A percentile compares a stretch with the other conserved stretches of the same genome.
phyloP scores from a whole-genome alignment of 2,329 filamentous ascomycete species.

The Fusarium palustre region DNA sequence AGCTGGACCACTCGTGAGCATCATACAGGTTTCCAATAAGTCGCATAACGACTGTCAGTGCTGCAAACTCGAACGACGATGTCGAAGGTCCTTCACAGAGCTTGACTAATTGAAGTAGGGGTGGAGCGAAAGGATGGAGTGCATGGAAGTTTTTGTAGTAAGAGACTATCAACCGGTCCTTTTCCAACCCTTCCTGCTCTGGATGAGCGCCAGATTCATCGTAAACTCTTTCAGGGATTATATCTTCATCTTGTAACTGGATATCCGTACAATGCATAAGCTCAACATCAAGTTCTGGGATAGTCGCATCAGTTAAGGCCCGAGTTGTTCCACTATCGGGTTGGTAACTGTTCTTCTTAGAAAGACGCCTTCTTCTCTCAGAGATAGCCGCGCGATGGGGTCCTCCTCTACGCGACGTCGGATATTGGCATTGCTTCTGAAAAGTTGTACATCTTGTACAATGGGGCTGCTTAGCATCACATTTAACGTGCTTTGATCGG shows the following conservation, averaged over 20 bases:
- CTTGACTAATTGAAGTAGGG: constrained; percentile 30
- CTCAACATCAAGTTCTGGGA: neutral
- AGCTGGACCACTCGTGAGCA: constrained; percentile 25
- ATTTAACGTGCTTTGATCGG: constrained; percentile 64
- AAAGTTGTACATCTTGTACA: constrained; percentile 59
- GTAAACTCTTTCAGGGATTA: neutral
- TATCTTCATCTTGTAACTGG: too few species aligned
- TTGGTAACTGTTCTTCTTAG: neutral
- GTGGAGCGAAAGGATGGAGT: constrained; percentile 50
- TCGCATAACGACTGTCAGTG: constrained; percentile 47
- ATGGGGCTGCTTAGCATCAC: constrained; percentile 61
- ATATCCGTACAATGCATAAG: neutral
- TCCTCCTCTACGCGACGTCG: constrained; percentile 63
- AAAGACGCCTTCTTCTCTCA: constrained; percentile 46
- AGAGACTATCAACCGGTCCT: constrained; percentile 46
- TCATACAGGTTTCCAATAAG: constrained; percentile 53
- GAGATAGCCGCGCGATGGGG: constrained; percentile 49
- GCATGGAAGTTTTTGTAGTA: constrained; percentile 54
- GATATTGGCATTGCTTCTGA: constrained; percentile 61
- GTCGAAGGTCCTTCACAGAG: constrained; percentile 3
- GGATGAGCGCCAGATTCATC: fast-evolving
- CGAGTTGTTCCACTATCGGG: fast-evolving
- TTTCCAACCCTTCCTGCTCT: neutral
- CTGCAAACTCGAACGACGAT: constrained; percentile 22
- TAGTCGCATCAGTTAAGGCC: too few species aligned